Evolutionary conservation across 306 rosid genomes (phyloP).

Genomic region (Sindora glabra): DNA sequence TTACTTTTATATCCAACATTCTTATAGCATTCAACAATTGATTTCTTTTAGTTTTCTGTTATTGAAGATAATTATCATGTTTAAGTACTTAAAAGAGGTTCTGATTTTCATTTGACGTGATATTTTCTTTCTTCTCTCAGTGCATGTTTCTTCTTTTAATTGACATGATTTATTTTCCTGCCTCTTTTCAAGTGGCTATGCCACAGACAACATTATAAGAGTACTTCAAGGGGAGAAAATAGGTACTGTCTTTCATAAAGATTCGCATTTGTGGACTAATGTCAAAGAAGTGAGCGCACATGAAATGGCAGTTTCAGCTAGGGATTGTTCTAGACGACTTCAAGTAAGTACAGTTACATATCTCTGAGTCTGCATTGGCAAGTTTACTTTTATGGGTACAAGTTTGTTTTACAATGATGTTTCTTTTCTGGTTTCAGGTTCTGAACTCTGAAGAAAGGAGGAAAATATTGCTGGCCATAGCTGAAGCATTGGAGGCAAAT

Average conservation of each 20-base stretch:
- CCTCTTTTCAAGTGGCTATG: constrained; percentile 47
- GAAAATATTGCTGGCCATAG: constrained; percentile 59
- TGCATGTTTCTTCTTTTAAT: neutral
- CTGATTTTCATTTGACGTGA: neutral
- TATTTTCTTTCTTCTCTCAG: neutral
- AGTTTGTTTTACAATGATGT: neutral
- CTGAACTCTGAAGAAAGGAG: constrained; percentile 52
- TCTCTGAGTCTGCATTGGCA: no score
- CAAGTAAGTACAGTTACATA: constrained; percentile 42
- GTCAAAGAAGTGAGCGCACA: constrained; percentile 57
- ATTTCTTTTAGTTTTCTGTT: neutral
- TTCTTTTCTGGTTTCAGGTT: constrained; percentile 35
- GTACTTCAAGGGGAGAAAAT: constrained; percentile 81
- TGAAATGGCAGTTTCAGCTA: constrained; percentile 84
- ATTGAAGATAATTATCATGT: neutral
- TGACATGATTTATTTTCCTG: constrained; percentile 5
- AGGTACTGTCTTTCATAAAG: constrained; percentile 83
- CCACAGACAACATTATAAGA: constrained; percentile 61
- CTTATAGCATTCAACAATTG: neutral
- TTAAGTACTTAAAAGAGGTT: neutral
- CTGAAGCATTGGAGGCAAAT: constrained; percentile 62
- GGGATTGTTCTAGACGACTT: constrained; percentile 64
- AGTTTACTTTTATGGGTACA: no score
- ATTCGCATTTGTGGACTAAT: constrained; percentile 71
- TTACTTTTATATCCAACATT: neutral